Conservation (phyloP, 495 filamentous ascomycete genomes). For the Penicillium silybi region DNA sequence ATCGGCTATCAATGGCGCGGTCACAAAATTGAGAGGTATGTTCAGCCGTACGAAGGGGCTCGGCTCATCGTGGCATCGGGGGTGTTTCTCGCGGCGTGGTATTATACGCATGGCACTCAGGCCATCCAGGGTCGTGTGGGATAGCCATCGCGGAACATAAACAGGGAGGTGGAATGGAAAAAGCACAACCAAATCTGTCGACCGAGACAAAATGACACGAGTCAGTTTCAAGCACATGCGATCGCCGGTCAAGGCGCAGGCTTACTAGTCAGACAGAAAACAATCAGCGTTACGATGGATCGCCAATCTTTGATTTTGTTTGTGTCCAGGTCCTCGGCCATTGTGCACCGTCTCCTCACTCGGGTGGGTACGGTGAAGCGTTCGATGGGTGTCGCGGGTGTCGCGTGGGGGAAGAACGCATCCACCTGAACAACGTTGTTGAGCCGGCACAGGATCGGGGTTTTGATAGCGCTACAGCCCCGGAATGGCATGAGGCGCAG, state of each 20-base stretch:
- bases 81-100: slow-evolving; percentile 27
- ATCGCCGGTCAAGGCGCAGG: background rate
- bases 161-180: slow-evolving; percentile 61
- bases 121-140: slow-evolving; percentile 35
- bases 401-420: background rate
- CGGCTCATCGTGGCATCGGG: slow-evolving; percentile 1
- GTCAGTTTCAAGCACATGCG: background rate
- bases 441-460: too few species aligned
- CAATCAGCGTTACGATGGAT: slow-evolving; percentile 60
- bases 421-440: background rate
- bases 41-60: slow-evolving; percentile 37
- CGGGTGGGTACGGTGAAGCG: background rate
- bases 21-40: slow-evolving; percentile 64
- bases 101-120: slow-evolving; percentile 49
- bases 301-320: slow-evolving; percentile 52
- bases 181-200: slow-evolving; percentile 56
- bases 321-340: slow-evolving; percentile 45
- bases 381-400: too few species aligned
- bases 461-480: too few species aligned
- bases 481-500: too few species aligned
- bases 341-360: slow-evolving; percentile 15
- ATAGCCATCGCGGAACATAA: slow-evolving; percentile 46
- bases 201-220: background rate
- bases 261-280: slow-evolving; percentile 63
- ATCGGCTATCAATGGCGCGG: slow-evolving; percentile 60